A percentile compares a stretch with the other conserved stretches of the same genome.
Evolutionary conservation across 1,139 yeast genomes (phyloP).

Genomic region (Lodderomyces beijingensis): DNA sequence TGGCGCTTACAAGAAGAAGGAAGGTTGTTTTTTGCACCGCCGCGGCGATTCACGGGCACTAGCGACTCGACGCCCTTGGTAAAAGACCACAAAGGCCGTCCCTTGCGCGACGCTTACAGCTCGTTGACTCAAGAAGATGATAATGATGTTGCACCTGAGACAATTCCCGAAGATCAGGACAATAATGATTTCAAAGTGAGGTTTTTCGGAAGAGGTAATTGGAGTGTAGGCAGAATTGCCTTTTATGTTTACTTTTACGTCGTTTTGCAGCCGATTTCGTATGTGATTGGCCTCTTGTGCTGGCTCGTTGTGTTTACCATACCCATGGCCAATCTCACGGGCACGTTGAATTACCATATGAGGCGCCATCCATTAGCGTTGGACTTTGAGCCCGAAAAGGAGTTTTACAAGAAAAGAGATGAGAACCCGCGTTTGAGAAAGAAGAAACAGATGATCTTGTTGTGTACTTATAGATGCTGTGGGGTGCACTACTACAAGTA

Average conservation of each 20-base stretch:
- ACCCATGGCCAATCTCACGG: slow-evolving; percentile 82
- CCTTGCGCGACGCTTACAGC: slow-evolving; percentile 37
- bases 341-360: slow-evolving; percentile 61
- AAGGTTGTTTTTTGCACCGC: slow-evolving; percentile 68
- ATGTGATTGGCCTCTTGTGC: slow-evolving; percentile 53
- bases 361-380: slow-evolving; percentile 89
- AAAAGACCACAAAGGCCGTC: slow-evolving; percentile 44
- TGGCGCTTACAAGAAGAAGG: slow-evolving; percentile 85
- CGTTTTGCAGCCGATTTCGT: slow-evolving; percentile 64
- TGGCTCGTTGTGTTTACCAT: slow-evolving; percentile 88
- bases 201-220: slow-evolving; percentile 86
- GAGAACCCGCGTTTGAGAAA: slow-evolving; percentile 15
- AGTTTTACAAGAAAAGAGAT: slow-evolving; percentile 35
- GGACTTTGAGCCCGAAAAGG: slow-evolving; percentile 58
- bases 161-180: slow-evolving; percentile 29
- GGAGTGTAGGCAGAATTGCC: slow-evolving; percentile 80
- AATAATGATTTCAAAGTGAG: slow-evolving; percentile 46
- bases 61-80: slow-evolving; percentile 35
- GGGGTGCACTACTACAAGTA: slow-evolving; percentile 93
- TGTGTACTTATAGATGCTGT: slow-evolving; percentile 88
- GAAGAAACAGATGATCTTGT: slow-evolving; percentile 42
- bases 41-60: slow-evolving; percentile 36
- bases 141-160: slow-evolving; percentile 9
- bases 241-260: slow-evolving; percentile 74
- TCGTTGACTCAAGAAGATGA: slow-evolving; percentile 24